Percentiles rank a stretch among this genome's conserved stretches.
Evolutionary conservation across 2,329 filamentous ascomycete genomes (phyloP).

Genomic region (Colletotrichum sp.): DNA sequence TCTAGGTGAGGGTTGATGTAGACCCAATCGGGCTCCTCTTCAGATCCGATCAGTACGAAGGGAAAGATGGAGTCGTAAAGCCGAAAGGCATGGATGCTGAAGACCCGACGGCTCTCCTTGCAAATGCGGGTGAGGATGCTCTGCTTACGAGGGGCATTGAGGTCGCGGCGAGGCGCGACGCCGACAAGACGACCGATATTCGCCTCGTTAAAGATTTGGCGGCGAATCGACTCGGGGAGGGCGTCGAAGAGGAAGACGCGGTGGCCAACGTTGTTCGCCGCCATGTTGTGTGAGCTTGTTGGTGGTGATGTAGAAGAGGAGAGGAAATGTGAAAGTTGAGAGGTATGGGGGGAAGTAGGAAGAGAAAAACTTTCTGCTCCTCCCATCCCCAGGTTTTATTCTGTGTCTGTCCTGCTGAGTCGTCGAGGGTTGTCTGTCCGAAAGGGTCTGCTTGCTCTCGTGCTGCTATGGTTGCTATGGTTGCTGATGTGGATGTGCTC

Average conservation of each 20-base stretch:
- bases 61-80: background rate
- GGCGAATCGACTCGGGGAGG: background rate
- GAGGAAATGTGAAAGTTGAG: background rate
- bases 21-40: background rate
- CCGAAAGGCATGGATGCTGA: too few relatives aligned
- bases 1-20: background rate
- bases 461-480: background rate
- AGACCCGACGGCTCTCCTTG: background rate
- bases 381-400: background rate
- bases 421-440: background rate
- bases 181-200: background rate
- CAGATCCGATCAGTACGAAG: background rate
- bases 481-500: background rate
- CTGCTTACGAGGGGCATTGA: background rate
- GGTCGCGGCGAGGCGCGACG: background rate
- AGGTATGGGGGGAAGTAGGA: background rate
- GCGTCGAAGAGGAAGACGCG: background rate
- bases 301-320: background rate
- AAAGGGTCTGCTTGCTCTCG: background rate
- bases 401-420: background rate
- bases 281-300: background rate
- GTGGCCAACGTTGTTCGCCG: background rate
- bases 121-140: background rate
- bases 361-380: background rate
- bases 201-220: accelerated